Conservation (phyloP, 2,329 filamentous ascomycete genomes). For the Paracorniculantispora psalliotae region DNA sequence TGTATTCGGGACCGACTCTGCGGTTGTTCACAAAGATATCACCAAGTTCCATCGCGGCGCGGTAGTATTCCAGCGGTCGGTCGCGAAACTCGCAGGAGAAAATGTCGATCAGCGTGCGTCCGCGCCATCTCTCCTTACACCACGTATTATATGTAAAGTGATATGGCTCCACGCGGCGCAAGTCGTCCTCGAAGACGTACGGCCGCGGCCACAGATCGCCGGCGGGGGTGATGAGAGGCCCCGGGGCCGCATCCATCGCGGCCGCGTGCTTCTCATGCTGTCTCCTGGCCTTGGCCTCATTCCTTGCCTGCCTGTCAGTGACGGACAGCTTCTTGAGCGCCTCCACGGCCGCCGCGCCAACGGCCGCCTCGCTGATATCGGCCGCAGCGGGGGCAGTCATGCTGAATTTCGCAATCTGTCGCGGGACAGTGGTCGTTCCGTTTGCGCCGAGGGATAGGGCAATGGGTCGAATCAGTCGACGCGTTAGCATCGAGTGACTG, state of each 20-base stretch:
- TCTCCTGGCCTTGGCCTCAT: slow-evolving; percentile 9
- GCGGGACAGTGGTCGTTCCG: not conserved
- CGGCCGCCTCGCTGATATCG: slow-evolving; percentile 3
- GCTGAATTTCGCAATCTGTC: slow-evolving; percentile 4
- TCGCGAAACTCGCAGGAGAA: slow-evolving; percentile 92
- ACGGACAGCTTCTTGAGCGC: slow-evolving; percentile 5
- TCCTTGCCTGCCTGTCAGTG: not conserved
- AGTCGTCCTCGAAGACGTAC: slow-evolving; percentile 77
- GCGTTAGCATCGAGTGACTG: not conserved
- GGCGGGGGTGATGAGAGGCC: slow-evolving; percentile 28
- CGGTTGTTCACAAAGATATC: slow-evolving; percentile 77
- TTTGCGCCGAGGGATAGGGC: not conserved
- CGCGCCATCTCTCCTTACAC: slow-evolving; percentile 91
- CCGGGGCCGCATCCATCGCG: not conserved
- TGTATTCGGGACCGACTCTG: slow-evolving; percentile 58
- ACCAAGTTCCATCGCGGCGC: slow-evolving; percentile 73
- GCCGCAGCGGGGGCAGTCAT: slow-evolving; percentile 1
- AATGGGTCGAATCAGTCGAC: not conserved
- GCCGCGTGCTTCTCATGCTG: slow-evolving; percentile 15
- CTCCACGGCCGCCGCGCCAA: not conserved
- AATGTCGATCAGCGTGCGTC: slow-evolving; percentile 74
- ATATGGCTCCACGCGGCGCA: slow-evolving; percentile 81
- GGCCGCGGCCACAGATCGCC: slow-evolving; percentile 51
- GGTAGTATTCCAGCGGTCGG: slow-evolving; percentile 80
- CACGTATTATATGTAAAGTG: slow-evolving; percentile 92